phyloP scores from a whole-genome alignment of 768 basidiomycete species.

The Mycena venus region DNA sequence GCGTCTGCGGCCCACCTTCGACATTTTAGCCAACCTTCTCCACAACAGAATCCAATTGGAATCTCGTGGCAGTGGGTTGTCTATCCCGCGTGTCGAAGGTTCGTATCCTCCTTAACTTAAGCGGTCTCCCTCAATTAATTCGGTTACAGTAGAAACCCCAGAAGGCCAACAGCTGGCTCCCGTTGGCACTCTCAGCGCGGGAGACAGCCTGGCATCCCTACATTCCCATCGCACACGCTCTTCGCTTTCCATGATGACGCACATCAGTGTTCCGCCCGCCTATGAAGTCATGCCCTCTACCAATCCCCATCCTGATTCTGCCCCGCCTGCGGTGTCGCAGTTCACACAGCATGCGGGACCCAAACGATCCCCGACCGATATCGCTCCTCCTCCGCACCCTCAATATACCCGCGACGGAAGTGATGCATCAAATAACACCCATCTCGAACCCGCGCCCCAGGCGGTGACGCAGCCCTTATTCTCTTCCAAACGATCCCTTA shows the following conservation, averaged over 20 bases:
- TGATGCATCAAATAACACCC: background rate
- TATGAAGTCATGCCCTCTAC: slow-evolving; percentile 21
- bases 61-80: background rate
- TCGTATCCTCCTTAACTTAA: background rate
- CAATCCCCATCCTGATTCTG: slow-evolving; percentile 9
- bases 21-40: slow-evolving; percentile 35
- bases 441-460: slow-evolving; percentile 11
- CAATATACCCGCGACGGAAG: background rate
- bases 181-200: background rate
- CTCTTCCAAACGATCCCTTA: background rate
- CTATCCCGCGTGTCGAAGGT: slow-evolving; percentile 20
- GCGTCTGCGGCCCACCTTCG: slow-evolving; percentile 41
- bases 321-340: slow-evolving; percentile 17
- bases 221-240: slow-evolving; percentile 10
- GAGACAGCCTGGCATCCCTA: slow-evolving; percentile 19
- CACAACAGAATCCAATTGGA: slow-evolving; percentile 10
- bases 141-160: background rate
- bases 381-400: too few species aligned
- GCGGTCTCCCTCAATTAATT: background rate
- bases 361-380: background rate
- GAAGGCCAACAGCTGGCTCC: background rate
- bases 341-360: slow-evolving; percentile 1
- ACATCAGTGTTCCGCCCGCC: slow-evolving; percentile 24
- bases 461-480: background rate
- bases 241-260: slow-evolving; percentile 20